Evolutionary conservation across 106 monocot genomes (phyloP), one percentile per base, ranked within the genome.

Genomic region (Dioscorea alata): DNA sequence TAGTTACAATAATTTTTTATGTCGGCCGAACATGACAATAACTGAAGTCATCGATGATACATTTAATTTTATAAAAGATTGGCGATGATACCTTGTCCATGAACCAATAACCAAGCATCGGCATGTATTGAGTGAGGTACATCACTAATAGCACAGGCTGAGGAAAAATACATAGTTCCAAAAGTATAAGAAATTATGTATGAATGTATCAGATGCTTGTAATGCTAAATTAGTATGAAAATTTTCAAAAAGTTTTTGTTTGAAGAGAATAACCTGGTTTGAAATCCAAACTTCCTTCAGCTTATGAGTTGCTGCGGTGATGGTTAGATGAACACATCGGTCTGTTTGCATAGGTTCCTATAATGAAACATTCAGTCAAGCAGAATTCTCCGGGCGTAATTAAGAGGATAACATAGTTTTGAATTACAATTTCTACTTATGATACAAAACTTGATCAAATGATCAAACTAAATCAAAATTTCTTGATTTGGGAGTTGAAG

Each of bases 251-350:
- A 1, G 51, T 51, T 51, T 13, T 51, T 51, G 51, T 51, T 51
- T 51, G 31, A 56, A 54, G 23, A 68, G 21, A 58, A 17, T 17
- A 17, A 68, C 67, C 67, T 68, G 67, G 8, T 68, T 53, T 50
- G 67, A 12, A 8, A 68, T 68, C 67, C 67, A 68, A 31, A 54
- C 25, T 68, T 68, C 67, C 18, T 68, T 68, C 31, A 68, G 53
- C 8, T 52, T 52, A 31, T 53, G 67, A 15, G 28, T 21, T 24
- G 67, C 67, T 68, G 67, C 67, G 6, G 53, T 6, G 4, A 68
- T 68, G 23, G 31, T 68, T 68, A 68, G 14, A 50, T 53, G 52
- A 3, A 54, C 67, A 54, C 67, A 68, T 52, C 67, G 49, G 50
- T 68, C 66, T 42, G 49, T 23, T 13, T 48, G 48, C 66, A 66